Conservation (phyloP, 345 rosid species). For the Anastatica hierochuntica region DNA sequence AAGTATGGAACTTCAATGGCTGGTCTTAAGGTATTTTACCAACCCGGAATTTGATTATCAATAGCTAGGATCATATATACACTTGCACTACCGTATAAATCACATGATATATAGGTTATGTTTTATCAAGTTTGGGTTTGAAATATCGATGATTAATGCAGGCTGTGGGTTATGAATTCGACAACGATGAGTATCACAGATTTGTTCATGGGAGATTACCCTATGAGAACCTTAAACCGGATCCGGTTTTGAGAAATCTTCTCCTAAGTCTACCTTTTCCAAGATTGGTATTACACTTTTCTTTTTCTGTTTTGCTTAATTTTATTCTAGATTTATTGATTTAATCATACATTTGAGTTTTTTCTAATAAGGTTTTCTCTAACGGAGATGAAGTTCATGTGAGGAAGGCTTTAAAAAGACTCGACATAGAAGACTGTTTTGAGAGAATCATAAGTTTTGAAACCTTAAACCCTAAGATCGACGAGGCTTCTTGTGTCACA, state of each 20-base stretch:
- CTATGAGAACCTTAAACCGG: constrained; percentile 68
- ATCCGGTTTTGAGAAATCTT: constrained; percentile 62
- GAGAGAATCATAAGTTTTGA: constrained; percentile 90
- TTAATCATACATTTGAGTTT: no score
- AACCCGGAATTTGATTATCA: no score
- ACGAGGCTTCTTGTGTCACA: constrained; percentile 24
- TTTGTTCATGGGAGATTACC: constrained; percentile 82
- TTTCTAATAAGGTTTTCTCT: constrained; percentile 53
- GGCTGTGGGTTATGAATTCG: constrained; percentile 81
- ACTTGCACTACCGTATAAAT: no score
- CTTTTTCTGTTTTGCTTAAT: not conserved
- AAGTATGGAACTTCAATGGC: constrained; percentile 89
- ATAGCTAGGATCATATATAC: no score
- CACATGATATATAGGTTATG: no score
- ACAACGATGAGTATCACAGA: constrained; percentile 68
- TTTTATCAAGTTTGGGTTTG: not conserved
- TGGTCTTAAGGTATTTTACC: constrained; percentile 58
- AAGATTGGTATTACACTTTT: constrained; percentile 54
- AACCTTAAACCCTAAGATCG: constrained; percentile 56
- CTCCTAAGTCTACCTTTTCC: constrained; percentile 54
- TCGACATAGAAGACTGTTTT: constrained; percentile 79
- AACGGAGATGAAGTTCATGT: constrained; percentile 79
- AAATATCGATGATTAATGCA: constrained; percentile 18
- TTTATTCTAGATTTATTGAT: no score
- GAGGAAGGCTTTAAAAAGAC: constrained; percentile 49